Evolutionary conservation across 768 basidiomycete species (phyloP).

Genomic region (Trametes coccinea): DNA sequence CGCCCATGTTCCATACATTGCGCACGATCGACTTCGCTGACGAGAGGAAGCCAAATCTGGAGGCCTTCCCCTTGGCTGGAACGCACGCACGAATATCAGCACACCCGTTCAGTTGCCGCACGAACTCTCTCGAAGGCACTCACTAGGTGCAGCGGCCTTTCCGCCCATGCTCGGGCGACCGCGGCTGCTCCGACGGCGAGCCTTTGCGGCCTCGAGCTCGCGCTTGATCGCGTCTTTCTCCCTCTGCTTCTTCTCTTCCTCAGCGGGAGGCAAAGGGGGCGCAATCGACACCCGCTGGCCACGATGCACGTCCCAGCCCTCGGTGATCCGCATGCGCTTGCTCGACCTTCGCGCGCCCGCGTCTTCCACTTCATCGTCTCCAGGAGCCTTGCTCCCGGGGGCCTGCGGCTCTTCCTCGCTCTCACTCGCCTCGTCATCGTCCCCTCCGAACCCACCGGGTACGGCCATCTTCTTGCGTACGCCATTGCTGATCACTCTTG

Average conservation of each 20-base stretch:
- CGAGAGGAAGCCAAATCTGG: conserved; percentile 70
- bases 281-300: conserved; percentile 41
- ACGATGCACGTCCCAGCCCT: conserved; percentile 35
- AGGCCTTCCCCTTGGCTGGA: conserved; percentile 45
- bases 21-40: conserved; percentile 69
- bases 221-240: conserved; percentile 61
- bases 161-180: conserved; percentile 44
- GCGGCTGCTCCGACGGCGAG: conserved; percentile 68
- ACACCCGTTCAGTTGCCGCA: not conserved
- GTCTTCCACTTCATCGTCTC: conserved; percentile 39
- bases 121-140: conserved; percentile 26
- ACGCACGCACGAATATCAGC: conserved; percentile 18
- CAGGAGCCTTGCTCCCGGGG: conserved; percentile 47
- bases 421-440: conserved; percentile 44
- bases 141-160: conserved; percentile 36
- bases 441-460: conserved; percentile 61
- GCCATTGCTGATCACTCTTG: conserved; percentile 50
- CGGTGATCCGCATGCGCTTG: conserved; percentile 46
- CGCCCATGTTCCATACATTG: conserved; percentile 71
- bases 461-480: conserved; percentile 43
- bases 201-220: conserved; percentile 66
- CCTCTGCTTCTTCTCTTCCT: conserved; percentile 39
- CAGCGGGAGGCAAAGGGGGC: conserved; percentile 27
- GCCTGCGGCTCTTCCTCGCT: conserved; percentile 34
- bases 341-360: conserved; percentile 40